Evolutionary conservation across 495 filamentous ascomycete genomes (phyloP).

Genomic region (Xylaria acuta): DNA sequence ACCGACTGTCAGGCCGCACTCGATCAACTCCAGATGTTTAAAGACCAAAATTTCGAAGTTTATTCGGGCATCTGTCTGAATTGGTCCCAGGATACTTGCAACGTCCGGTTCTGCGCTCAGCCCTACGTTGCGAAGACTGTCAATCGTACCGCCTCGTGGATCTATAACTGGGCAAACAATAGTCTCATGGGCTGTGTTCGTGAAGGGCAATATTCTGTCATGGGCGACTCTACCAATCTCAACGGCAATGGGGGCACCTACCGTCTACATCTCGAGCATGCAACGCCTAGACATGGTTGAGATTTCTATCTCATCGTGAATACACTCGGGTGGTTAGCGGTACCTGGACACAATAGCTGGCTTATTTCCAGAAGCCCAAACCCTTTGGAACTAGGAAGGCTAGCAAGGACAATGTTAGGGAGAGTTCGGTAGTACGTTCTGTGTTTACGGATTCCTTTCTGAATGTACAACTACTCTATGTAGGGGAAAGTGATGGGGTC

Average conservation of each 20-base stretch:
- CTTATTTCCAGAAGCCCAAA: not conserved
- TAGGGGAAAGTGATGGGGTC: not conserved
- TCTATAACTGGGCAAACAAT: constrained; percentile 34
- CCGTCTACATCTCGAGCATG: constrained; percentile 29
- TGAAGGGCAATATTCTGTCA: constrained; percentile 32
- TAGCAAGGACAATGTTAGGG: not conserved
- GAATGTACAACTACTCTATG: not conserved
- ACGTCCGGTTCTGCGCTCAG: constrained; percentile 40
- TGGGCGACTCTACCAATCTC: constrained; percentile 36
- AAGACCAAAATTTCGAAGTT: constrained; percentile 32
- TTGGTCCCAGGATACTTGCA: constrained; percentile 37
- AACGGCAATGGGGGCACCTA: constrained; percentile 40
- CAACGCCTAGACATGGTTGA: constrained; percentile 5
- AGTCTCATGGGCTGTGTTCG: constrained; percentile 35
- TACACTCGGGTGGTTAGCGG: not conserved
- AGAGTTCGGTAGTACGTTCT: not conserved
- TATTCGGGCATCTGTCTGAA: constrained; percentile 38
- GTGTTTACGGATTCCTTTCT: not conserved
- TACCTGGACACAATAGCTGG: not conserved
- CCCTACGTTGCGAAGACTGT: constrained; percentile 35
- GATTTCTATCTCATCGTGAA: no score
- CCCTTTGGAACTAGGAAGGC: not conserved
- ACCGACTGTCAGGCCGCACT: constrained; percentile 37
- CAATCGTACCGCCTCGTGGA: constrained; percentile 37
- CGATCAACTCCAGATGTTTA: constrained; percentile 31